Evolutionary conservation across 2,329 filamentous ascomycete species (phyloP).

Genomic region (Cladophialophora bantiana): DNA sequence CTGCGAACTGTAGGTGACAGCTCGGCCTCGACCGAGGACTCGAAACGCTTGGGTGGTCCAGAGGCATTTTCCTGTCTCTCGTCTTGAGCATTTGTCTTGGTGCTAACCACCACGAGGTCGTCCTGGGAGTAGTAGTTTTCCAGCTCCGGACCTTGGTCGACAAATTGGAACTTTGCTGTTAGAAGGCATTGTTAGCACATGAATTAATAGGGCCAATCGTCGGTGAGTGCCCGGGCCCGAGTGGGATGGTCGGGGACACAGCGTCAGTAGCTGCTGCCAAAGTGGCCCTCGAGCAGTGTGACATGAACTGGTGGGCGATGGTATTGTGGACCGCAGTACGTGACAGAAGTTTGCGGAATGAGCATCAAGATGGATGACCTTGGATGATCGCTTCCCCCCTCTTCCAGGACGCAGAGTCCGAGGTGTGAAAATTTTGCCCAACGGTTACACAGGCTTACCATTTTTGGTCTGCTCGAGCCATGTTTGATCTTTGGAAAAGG

Average conservation of each 20-base stretch:
- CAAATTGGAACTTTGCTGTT: conserved; percentile 40
- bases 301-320: conserved; percentile 16
- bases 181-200: conserved; percentile 18
- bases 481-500: conserved; percentile 40
- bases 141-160: conserved; percentile 40
- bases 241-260: conserved; percentile 19
- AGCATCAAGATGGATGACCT: conserved; percentile 24
- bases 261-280: conserved; percentile 24
- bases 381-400: conserved; percentile 1
- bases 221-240: conserved; percentile 2
- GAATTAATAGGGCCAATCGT: conserved; percentile 19
- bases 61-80: conserved; percentile 25
- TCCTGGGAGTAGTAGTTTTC: conserved; percentile 41
- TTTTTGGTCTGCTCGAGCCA: conserved; percentile 41
- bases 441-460: conserved; percentile 39
- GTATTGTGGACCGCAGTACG: conserved; percentile 12
- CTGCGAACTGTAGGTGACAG: conserved; percentile 28
- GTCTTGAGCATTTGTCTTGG: conserved; percentile 26
- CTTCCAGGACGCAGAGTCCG: neutral
- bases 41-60: conserved; percentile 11
- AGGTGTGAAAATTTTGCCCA: conserved; percentile 11
- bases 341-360: conserved; percentile 24
- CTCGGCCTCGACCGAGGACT: conserved; percentile 19
- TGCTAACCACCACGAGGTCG: conserved; percentile 25
- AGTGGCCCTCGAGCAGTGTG: conserved; percentile 18